Percentiles rank a stretch among this genome's conserved stretches.
These are phyloP conservation scores for Arxiozyma heterogenica DNA, from an alignment of 1,139 yeast genomes.

Conservation along the genomic window DNA sequence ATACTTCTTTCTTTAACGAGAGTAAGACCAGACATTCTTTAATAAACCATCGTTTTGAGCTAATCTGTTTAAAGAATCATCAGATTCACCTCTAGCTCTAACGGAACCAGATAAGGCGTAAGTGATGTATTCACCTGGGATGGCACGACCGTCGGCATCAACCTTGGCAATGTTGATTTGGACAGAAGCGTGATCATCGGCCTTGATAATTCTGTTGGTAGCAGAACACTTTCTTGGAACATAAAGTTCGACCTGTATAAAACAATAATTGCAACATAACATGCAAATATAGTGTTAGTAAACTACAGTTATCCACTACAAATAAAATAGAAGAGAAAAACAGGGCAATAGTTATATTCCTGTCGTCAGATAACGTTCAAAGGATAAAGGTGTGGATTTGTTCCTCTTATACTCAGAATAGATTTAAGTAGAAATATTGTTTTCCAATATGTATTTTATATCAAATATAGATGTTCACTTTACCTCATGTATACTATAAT, in stretches of 20 bases:
- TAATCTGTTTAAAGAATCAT: constrained; percentile 98
- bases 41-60: constrained; percentile 98
- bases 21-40: constrained; percentile 98
- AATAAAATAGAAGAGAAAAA: not conserved
- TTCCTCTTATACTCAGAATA: not conserved
- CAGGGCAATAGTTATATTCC: not conserved
- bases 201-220: constrained; percentile 99
- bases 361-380: not conserved
- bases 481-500: not conserved
- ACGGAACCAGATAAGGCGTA: constrained; percentile 97
- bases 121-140: constrained; percentile 85
- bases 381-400: not conserved
- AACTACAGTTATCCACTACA: not conserved
- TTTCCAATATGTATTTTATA: not conserved
- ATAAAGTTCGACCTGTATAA: constrained; percentile 89
- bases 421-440: not conserved
- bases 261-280: not conserved
- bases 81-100: constrained; percentile 89
- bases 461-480: no score
- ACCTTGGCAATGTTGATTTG: constrained; percentile 82
- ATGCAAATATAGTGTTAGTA: not conserved
- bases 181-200: constrained; percentile 99
- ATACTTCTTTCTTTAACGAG: constrained; percentile 57
- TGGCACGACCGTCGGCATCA: constrained; percentile 93
- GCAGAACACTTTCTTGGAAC: constrained; percentile 99